Conservation (phyloP, 805 yeast species). For the Candida koratica region DNA sequence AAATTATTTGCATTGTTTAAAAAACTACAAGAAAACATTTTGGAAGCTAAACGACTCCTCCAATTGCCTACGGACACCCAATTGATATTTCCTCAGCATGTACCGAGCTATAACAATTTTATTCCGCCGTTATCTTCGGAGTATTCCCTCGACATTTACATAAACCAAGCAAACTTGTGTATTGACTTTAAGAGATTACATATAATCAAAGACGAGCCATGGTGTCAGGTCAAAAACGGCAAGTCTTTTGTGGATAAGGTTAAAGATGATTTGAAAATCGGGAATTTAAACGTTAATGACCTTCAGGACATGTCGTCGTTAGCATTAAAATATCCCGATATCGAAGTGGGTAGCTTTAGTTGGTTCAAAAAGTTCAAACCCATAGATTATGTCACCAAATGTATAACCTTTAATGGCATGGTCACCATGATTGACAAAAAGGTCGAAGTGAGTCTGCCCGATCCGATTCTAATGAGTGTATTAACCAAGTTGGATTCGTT, state of each 20-base stretch:
- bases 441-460: conserved; percentile 59
- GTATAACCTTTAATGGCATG: conserved; percentile 53
- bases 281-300: conserved; percentile 18
- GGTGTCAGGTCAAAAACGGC: conserved; percentile 45
- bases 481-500: conserved; percentile 61
- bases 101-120: conserved; percentile 32
- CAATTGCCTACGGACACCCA: conserved; percentile 45
- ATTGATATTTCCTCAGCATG: conserved; percentile 56
- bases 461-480: conserved; percentile 61
- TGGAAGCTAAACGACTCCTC: conserved; percentile 32
- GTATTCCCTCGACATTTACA: conserved; percentile 53
- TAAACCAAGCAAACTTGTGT: conserved; percentile 60
- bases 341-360: conserved; percentile 4
- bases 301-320: conserved; percentile 12
- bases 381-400: conserved; percentile 55
- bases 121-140: conserved; percentile 47
- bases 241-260: conserved; percentile 57
- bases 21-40: conserved; percentile 23
- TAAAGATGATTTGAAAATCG: conserved; percentile 47
- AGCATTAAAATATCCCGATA: conserved; percentile 14
- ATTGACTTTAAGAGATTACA: conserved; percentile 54
- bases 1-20: conserved; percentile 23
- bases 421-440: conserved; percentile 63
- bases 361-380: conserved; percentile 29
- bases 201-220: conserved; percentile 53